Percentiles rank a stretch among this genome's conserved stretches.
These are phyloP conservation scores for Candida sanyiensis DNA, from an alignment of 805 yeast genomes.

Conservation along the genomic window DNA sequence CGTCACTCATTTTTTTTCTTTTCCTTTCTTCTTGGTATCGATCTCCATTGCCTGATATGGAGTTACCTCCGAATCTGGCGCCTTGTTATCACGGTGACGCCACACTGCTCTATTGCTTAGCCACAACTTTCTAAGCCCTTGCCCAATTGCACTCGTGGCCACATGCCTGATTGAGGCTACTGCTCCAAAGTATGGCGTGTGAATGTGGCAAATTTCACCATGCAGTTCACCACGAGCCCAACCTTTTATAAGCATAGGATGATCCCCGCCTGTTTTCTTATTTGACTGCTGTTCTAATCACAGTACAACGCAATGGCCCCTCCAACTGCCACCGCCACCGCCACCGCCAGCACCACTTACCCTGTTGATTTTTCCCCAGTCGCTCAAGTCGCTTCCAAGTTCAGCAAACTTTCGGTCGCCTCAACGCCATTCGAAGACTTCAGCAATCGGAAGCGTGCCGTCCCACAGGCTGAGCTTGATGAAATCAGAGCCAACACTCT, in stretches of 20 bases:
- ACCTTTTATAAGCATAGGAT: no score
- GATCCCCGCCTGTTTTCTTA: not conserved
- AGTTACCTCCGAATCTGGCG: no score
- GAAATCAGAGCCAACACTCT: not conserved
- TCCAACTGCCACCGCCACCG: slow-evolving; percentile 1
- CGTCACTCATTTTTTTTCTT: no score
- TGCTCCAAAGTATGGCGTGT: slow-evolving; percentile 1
- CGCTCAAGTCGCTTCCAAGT: not conserved
- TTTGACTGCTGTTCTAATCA: not conserved
- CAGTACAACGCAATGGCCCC: not conserved
- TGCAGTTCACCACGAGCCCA: not conserved
- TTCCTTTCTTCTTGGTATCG: no score
- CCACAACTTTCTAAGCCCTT: not conserved
- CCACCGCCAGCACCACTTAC: not conserved
- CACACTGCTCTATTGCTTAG: not conserved
- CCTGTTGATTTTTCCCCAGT: no score
- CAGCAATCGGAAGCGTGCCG: not conserved
- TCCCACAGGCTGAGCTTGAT: not conserved
- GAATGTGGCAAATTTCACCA: slow-evolving; percentile 1
- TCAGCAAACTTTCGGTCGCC: not conserved
- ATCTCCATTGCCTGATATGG: no score
- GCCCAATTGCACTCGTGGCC: not conserved
- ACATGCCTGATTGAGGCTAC: no score
- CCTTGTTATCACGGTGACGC: no score
- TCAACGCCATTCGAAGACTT: slow-evolving; percentile 1